These are phyloP conservation scores for Sophora flavescens DNA, from an alignment of 306 rosid genomes.

Conservation along the genomic window DNA sequence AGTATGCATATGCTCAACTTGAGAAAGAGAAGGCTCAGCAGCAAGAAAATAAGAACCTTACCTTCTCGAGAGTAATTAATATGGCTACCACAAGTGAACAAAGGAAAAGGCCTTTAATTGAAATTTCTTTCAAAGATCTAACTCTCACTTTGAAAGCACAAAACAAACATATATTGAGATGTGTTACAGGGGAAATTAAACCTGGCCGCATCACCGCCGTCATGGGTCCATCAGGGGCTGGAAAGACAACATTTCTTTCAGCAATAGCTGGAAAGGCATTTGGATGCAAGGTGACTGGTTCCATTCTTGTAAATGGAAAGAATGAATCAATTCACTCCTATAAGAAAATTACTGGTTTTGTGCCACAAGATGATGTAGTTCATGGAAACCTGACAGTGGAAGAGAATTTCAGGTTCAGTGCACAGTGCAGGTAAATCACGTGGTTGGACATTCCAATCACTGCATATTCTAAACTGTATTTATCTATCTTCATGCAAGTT, in stretches of 20 bases:
- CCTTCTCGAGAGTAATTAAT: conserved; percentile 72
- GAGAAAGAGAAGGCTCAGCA: conserved; percentile 86
- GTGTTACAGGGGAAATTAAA: conserved; percentile 76
- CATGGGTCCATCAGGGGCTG: conserved; percentile 96
- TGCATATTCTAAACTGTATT: neutral
- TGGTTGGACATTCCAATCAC: conserved; percentile 14
- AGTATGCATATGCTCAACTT: conserved; percentile 76
- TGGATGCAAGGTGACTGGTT: conserved; percentile 74
- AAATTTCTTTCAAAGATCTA: conserved; percentile 76
- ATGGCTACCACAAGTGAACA: conserved; percentile 64
- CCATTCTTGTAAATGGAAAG: conserved; percentile 74
- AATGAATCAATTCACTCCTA: conserved; percentile 78
- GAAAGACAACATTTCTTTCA: conserved; percentile 85
- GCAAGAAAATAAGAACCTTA: conserved; percentile 63
- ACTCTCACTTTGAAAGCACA: conserved; percentile 76
- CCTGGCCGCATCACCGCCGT: conserved; percentile 87
- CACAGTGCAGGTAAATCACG: conserved; percentile 74
- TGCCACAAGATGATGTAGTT: conserved; percentile 90
- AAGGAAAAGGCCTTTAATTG: conserved; percentile 70
- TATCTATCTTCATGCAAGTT: neutral
- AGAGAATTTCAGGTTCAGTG: conserved; percentile 89
- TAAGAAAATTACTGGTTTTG: conserved; percentile 82
- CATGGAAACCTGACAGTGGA: conserved; percentile 91
- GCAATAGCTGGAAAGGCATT: conserved; percentile 82
- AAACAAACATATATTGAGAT: conserved; percentile 67